Evolutionary conservation across 73 alveolate genomes (phyloP), one percentile per base, ranked within the genome.

Genomic region (Stentor roeselii): DNA sequence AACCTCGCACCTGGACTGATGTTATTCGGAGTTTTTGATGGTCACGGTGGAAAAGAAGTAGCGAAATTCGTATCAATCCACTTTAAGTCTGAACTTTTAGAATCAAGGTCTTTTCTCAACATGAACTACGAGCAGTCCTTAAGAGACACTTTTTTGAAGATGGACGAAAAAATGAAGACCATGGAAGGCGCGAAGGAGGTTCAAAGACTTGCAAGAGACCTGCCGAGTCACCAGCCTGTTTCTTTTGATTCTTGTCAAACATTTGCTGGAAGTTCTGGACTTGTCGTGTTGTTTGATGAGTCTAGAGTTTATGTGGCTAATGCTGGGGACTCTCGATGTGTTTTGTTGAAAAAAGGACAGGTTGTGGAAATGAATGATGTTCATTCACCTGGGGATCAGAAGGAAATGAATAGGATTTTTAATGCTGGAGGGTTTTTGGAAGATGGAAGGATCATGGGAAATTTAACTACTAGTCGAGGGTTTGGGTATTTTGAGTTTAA

Each of bases 11-110:
- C 36, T 3, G 93, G 84, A 34, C 76, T 86, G 37, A 75, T 93
- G 59, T 83, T 95, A 76, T 97, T 97, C 75, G 99, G 98, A 31
- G 95, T 97, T 34, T 96, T 91, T 89, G 99, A 95, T 83, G 99
- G 99, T 27, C 99, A 95, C 88, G 99, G 99, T 15, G 99, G 99
- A 15, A 41, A 75, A 11, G 99, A 97, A 89, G 98, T 96, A 15
- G 97, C 99, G 41, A 59, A 61, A 38, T 95, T 74, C 83, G 91
- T 95, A 0, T 89, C 90, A 39, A 37, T 50, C 21, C 89, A 89
- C 83, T 92, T 93, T 82, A 35, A 83, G 3, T 91, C 86, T 36
- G 93, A 75, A 50, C 89, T 96, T 39, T 60, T 59, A 84, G 78
- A 91, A 40, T 89, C 86, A 78, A 88, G 82, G 42, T 84, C 84